Base-by-base conservation (phyloP, 331 rosid species). In the Saraca asoca region DNA sequence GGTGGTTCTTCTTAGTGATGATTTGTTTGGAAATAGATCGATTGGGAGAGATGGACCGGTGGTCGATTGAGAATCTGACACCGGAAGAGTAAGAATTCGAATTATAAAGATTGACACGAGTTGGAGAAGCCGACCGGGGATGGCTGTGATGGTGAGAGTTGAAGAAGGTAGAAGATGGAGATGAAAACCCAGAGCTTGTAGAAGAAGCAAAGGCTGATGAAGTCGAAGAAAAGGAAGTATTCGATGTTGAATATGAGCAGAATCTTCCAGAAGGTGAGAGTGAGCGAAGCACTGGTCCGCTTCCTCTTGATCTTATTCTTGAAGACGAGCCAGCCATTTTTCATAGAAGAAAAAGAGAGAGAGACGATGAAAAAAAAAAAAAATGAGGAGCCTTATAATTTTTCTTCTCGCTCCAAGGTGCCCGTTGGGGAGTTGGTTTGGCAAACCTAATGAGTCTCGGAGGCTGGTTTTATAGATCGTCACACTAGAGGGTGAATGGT, bases 401-500 rank as follows among this genome's bases (percentile, higher is more conserved):
- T 17, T 20, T 18, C 20, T n/a, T 6, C 19, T 11, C 8, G 3
- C 58, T 78, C 7, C 0, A 55, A 31, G 81, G 81, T 62, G 76
- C 87, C 97, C 91, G 56, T 66, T 56, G 85, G 87, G 95, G 78
- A 54, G 51, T 77, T 72, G 88, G 76, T 90, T 94, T 85, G 95
- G 96, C 99, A 94, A 94, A 90, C 97, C 96, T 71, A 71, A 43
- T 75, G 95, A 77, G 87, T 88, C 85, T 90, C 89, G 46, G 84
- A 67, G 77, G 90, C 80, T 16, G 68, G 0, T 76, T 90, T 77
- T 80, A 90, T 88, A 90, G 97, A 12, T 62, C 10, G 2, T 24
- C 42, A 7, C 11, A 0, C 14, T 7, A 1, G 5, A 72, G 85
- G 84, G 72, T 1, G 3, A 41, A 13, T 64, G 7, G 94, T 81